These are phyloP conservation scores for Termitomyces heimii DNA, from an alignment of 768 basidiomycete species.

Conservation along the genomic window DNA sequence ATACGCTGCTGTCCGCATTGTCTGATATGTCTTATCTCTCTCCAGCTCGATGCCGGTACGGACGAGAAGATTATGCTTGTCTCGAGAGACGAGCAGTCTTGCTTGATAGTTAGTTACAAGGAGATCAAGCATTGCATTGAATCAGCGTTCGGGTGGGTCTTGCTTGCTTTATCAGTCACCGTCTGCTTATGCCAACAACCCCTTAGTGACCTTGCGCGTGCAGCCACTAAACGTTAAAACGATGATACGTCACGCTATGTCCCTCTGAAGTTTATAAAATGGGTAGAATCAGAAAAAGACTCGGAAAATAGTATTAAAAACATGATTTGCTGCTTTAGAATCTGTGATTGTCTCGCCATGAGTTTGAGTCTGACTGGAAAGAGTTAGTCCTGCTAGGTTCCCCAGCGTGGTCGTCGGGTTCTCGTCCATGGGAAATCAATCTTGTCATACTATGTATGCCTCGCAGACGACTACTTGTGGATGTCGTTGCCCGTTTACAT, in stretches of 20 bases:
- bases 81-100: conserved; percentile 92
- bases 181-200: neutral
- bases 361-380: neutral
- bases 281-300: conserved; percentile 56
- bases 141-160: conserved; percentile 71
- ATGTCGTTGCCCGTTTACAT: no score
- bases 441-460: no score
- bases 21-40: neutral
- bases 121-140: conserved; percentile 86
- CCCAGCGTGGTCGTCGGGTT: no score
- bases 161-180: neutral
- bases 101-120: conserved; percentile 88
- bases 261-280: conserved; percentile 38
- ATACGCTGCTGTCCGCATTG: neutral
- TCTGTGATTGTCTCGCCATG: neutral
- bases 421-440: no score
- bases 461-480: no score
- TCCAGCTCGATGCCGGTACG: conserved; percentile 83
- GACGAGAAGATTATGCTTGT: conserved; percentile 96
- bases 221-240: conserved; percentile 16
- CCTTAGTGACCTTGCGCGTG: conserved; percentile 42
- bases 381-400: no score
- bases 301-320: conserved; percentile 24
- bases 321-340: conserved; percentile 15
- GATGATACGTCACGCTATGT: neutral